Evolutionary conservation across 2,329 filamentous ascomycete species (phyloP), one percentile per base, ranked within the genome.

Genomic region (Ilyonectria destructans): DNA sequence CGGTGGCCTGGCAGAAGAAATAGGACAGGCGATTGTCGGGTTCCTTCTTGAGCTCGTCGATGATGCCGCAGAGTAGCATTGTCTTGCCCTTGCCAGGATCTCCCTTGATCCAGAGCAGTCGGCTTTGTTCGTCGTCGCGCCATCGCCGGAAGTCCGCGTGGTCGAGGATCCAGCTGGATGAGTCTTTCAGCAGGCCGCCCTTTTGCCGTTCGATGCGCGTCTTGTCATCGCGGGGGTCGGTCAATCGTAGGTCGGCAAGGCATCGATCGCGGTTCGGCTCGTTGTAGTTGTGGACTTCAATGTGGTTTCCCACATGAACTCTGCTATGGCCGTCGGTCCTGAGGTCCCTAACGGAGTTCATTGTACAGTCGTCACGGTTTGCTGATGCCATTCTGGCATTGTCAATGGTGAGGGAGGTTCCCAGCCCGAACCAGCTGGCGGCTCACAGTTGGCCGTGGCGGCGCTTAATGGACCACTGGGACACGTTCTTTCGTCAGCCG

Each of bases 171-270:
- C 4, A n/a, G n/a, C n/a, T n/a, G n/a, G n/a, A n/a, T n/a, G 21
- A 23, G 21, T 23, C 21, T 4, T 23, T 23, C 2, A 23, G 21
- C 2, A 23, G 21, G 4, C 21, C 4, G 21, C 21, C 21, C 4
- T 23, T 23, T 23, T 2, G 55, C n/a, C 55, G 49, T 19, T 62
- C n/a, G 37, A 62, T 62, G 7, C 49, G 59, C 1, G 29, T 17
- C 48, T 62, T 61, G 9, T 61, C 33, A 12, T 54, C 31, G 13
- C 10, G 26, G 9, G 46, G 58, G 13, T 61, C 58, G 33, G 48
- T 61, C 15, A 54, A 45, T 54, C 48, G 58, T 8, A 61, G 33
- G 17, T 52, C 58, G 33, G 33, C 23, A 21, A 61, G 31, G n/a
- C 48, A 61, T 29, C 23, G 23, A 26, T 26, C 4, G 23, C 23